Evolutionary conservation across 2,329 filamentous ascomycete species (phyloP), one percentile per base, ranked within the genome.

Genomic region (Cadophora luteo-olivacea): DNA sequence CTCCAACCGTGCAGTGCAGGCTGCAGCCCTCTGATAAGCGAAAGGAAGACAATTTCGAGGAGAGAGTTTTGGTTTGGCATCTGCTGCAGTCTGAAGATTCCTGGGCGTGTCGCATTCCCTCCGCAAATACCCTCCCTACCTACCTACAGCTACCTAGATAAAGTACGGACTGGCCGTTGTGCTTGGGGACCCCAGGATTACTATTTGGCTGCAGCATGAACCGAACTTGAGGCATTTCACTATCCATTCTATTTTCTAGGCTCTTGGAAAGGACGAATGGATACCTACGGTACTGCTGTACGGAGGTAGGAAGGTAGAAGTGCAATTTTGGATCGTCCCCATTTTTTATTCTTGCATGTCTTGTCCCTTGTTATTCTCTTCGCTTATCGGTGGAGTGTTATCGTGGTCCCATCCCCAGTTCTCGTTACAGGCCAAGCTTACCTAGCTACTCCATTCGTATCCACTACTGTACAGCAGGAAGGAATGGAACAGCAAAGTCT

Each of bases 351-450:
- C n/a, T n/a, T n/a, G n/a, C n/a, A n/a, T n/a, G n/a, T n/a, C n/a
- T 57, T 36, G 54, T 57, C 54, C 55, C 32, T 58, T 58, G 29
- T 58, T 58, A 58, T 58, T 58, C 32, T 58, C 55, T 58, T 58
- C 55, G 55, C 55, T 58, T 58, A 38, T 24, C 32, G n/a, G 8
- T 58, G 19, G 29, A 4, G 16, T 29, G 5, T 49, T 22, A n/a
- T 22, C 45, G 45, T 22, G 29, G 29, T 29, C 29, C 16, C 41
- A 5, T 29, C 29, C 16, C 41, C 16, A 48, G 41, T 48, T n/a
- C 12, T 48, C 36, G 9, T 38, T 38, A 45, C 41, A 45, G 41
- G 4, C 11, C 16, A 45, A 19, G 41, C 12, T 45, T 45, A 45
- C 33, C 33, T 36, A 36, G n/a, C n/a, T n/a, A n/a, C 36, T 38